A percentile compares a stretch with the other conserved stretches of the same genome.
phyloP scores from a whole-genome alignment of 179 eudicot species.

The Silene coronaria region DNA sequence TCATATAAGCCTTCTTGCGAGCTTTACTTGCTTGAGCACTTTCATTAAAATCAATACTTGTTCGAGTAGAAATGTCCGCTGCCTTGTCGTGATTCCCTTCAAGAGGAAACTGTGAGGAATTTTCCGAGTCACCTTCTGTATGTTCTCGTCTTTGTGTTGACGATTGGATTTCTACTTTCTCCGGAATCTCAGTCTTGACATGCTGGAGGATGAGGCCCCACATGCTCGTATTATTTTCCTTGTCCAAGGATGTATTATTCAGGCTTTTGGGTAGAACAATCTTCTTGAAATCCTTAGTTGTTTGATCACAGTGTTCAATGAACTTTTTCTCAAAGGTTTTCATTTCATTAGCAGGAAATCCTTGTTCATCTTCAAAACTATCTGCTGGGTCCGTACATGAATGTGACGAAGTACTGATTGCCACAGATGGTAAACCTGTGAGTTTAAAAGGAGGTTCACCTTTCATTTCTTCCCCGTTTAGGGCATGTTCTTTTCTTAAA shows the following conservation, averaged over 20 bases:
- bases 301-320: slow-evolving; percentile 6
- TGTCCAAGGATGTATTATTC: slow-evolving; percentile 27
- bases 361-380: slow-evolving; percentile 4
- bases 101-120: not conserved
- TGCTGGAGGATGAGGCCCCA: slow-evolving; percentile 74
- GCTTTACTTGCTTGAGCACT: slow-evolving; percentile 17
- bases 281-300: slow-evolving; percentile 4
- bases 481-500: slow-evolving; percentile 11
- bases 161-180: slow-evolving; percentile 37
- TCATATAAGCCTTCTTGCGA: slow-evolving; percentile 11
- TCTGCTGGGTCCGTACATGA: slow-evolving; percentile 19
- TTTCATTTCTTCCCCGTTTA: slow-evolving; percentile 18
- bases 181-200: slow-evolving; percentile 44
- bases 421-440: slow-evolving; percentile 19
- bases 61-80: slow-evolving; percentile 22
- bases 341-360: slow-evolving; percentile 9
- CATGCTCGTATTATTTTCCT: slow-evolving; percentile 38
- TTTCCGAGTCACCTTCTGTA: slow-evolving; percentile 8
- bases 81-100: slow-evolving; percentile 16
- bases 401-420: slow-evolving; percentile 13
- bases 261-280: slow-evolving; percentile 13
- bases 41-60: slow-evolving; percentile 34
- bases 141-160: not conserved
- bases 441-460: slow-evolving; percentile 14
- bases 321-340: slow-evolving; percentile 7